phyloP scores from a whole-genome alignment of 306 rosid genomes.

The Macrotyloma uniflorum region DNA sequence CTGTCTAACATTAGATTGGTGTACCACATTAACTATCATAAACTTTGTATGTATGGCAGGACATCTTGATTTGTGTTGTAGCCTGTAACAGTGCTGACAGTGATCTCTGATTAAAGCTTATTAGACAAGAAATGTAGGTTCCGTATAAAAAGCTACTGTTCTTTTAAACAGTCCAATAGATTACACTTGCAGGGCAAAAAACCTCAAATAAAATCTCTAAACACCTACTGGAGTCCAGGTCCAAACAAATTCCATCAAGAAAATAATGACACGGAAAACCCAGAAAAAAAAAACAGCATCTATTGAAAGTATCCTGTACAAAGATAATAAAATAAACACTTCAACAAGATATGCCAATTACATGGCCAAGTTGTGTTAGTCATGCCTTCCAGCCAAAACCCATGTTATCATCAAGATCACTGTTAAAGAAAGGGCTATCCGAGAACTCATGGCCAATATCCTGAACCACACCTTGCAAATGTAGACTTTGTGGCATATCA shows the following conservation, averaged over 20 bases:
- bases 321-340: conserved; percentile 46
- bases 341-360: conserved; percentile 43
- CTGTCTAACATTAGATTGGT: too few relatives aligned
- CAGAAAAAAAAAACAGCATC: conserved; percentile 29
- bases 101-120: not conserved
- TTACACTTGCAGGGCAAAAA: conserved; percentile 69
- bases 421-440: conserved; percentile 65
- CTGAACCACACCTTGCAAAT: conserved; percentile 65
- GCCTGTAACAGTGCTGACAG: not conserved
- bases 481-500: conserved; percentile 65
- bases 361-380: conserved; percentile 56
- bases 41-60: too few relatives aligned
- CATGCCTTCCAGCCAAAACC: conserved; percentile 80
- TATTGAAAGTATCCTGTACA: conserved; percentile 73
- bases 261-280: conserved; percentile 12
- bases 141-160: conserved; percentile 36
- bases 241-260: conserved; percentile 45
- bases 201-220: conserved; percentile 46
- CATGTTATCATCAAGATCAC: conserved; percentile 74
- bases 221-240: conserved; percentile 49
- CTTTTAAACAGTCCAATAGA: conserved; percentile 43
- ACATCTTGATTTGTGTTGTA: too few relatives aligned
- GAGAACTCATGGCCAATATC: conserved; percentile 72
- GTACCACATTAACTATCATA: too few relatives aligned
- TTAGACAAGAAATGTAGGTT: not conserved